These are phyloP conservation scores for Hericium rajendrae DNA, from an alignment of 768 basidiomycete genomes.

Conservation along the genomic window DNA sequence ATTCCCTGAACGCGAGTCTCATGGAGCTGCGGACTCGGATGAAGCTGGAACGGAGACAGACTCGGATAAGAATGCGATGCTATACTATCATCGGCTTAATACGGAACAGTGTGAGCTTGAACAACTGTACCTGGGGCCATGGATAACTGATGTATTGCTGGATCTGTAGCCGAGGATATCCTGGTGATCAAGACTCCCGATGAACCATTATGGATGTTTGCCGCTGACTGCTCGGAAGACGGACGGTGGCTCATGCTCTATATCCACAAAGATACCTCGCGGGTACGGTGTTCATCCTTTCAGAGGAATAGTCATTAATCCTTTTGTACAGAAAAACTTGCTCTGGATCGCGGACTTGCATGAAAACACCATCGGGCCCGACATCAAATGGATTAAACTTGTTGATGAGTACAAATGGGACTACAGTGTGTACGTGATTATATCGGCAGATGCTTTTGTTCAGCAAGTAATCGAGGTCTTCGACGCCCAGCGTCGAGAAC, in stretches of 20 bases:
- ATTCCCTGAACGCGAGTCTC: slow-evolving; percentile 42
- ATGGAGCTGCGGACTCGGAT: slow-evolving; percentile 38
- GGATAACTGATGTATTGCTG: background rate
- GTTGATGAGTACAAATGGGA: slow-evolving; percentile 59
- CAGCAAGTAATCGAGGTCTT: background rate
- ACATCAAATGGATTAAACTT: slow-evolving; percentile 67
- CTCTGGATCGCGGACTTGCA: slow-evolving; percentile 66
- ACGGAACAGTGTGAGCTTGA: slow-evolving; percentile 51
- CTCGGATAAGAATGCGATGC: slow-evolving; percentile 57
- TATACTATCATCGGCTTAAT: slow-evolving; percentile 69
- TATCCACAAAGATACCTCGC: slow-evolving; percentile 49
- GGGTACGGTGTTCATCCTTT: slow-evolving; percentile 27
- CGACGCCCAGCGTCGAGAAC: slow-evolving; percentile 43
- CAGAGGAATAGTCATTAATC: background rate
- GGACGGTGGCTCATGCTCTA: slow-evolving; percentile 53
- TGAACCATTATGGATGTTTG: slow-evolving; percentile 60
- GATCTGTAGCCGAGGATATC: slow-evolving; percentile 49
- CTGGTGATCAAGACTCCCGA: slow-evolving; percentile 55
- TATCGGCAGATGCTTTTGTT: background rate
- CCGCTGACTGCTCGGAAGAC: slow-evolving; percentile 48
- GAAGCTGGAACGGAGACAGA: slow-evolving; percentile 48
- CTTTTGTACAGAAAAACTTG: slow-evolving; percentile 69
- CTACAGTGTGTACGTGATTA: slow-evolving; percentile 48
- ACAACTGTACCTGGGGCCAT: background rate
- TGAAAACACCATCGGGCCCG: slow-evolving; percentile 45